phyloP scores from a whole-genome alignment of 164 flowering plant species.

The Pachysandra terminalis region DNA sequence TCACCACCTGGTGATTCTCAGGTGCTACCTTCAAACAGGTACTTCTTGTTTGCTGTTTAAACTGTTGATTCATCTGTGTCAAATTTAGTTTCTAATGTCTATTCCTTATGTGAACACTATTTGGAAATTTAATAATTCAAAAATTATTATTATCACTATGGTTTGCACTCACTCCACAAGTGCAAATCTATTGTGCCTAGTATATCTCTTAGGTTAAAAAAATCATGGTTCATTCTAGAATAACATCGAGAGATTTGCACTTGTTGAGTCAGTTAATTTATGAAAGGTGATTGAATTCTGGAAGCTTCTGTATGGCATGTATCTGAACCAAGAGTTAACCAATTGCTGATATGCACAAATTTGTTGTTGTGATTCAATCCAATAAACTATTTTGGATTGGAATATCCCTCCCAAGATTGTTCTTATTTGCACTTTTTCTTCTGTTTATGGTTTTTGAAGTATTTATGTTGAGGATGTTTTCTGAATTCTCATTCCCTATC shows the following conservation, averaged over 20 bases:
- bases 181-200: no score
- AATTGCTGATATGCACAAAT: no score
- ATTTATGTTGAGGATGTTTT: neutral
- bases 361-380: neutral
- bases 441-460: neutral
- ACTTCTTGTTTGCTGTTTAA: neutral
- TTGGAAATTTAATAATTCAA: neutral
- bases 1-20: neutral
- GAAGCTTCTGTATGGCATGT: no score
- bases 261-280: no score
- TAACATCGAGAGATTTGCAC: no score
- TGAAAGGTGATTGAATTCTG: no score
- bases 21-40: slow-evolving; percentile 16
- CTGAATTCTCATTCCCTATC: slow-evolving; percentile 1
- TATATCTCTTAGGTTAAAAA: no score
- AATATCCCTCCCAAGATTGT: neutral
- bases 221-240: no score
- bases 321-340: no score
- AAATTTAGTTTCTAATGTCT: neutral
- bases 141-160: no score
- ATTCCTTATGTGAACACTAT: neutral
- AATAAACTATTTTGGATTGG: neutral
- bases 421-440: neutral
- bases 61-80: neutral
- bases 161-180: no score